phyloP scores from a whole-genome alignment of 73 alveolate genomes.

The Paramecium biaurelia region DNA sequence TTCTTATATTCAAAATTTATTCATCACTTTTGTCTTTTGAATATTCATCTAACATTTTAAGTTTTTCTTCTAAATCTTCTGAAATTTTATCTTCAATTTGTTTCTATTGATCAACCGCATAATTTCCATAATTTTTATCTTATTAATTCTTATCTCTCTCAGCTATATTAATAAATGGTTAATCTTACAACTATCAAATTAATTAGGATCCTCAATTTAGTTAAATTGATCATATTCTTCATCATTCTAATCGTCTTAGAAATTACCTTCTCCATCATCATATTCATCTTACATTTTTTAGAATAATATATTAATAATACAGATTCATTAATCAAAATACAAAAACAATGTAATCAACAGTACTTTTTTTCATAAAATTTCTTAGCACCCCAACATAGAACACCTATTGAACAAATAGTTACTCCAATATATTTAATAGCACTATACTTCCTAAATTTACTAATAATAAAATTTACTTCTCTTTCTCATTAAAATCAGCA shows the following conservation, averaged over 20 bases:
- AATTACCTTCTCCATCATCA: neutral
- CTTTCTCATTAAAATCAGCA: neutral
- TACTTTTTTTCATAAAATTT: neutral
- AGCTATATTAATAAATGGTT: neutral
- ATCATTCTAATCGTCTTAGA: neutral
- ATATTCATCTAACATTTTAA: constrained; percentile 72
- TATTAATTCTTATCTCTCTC: neutral
- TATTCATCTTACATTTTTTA: constrained; percentile 9
- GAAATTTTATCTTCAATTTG: constrained; percentile 76
- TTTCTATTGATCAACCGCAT: neutral
- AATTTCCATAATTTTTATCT: neutral
- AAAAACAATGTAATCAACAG: neutral
- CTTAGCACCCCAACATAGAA: neutral
- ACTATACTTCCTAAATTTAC: neutral
- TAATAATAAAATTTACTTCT: neutral
- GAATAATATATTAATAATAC: neutral
- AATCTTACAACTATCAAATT: neutral
- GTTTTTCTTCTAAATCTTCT: constrained; percentile 82
- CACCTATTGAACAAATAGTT: neutral
- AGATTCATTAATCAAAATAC: neutral
- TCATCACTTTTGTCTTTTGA: constrained; percentile 70
- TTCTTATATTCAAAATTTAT: constrained; percentile 72
- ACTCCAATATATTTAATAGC: neutral
- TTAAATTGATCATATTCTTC: constrained; percentile 36
- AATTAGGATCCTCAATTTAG: neutral